Conservation (phyloP, 2,329 filamentous ascomycete species). For the Chaetothyriales sp. region DNA sequence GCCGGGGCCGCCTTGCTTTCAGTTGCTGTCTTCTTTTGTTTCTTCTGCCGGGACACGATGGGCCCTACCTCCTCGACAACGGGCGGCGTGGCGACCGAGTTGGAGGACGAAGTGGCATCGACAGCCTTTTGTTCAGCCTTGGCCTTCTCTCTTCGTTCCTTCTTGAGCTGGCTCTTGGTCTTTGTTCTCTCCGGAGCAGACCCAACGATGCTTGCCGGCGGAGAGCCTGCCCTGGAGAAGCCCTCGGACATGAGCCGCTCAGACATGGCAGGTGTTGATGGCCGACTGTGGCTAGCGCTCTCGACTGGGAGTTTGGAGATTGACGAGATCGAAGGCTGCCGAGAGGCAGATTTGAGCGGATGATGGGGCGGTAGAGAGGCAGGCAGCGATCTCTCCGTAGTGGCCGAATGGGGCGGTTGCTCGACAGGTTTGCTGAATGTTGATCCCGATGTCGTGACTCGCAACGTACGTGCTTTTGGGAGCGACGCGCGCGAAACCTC, state of each 20-base stretch:
- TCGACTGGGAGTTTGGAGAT: background rate
- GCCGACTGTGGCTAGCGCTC: conserved; percentile 33
- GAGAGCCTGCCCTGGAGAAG: conserved; percentile 44
- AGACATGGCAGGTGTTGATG: conserved; percentile 44
- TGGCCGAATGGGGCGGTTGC: conserved; percentile 9
- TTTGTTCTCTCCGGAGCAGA: conserved; percentile 44
- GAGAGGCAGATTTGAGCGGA: conserved; percentile 27
- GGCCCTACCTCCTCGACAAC: conserved; percentile 40
- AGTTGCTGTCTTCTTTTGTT: conserved; percentile 26
- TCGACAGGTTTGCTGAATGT: conserved; percentile 8
- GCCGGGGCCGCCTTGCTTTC: conserved; percentile 1
- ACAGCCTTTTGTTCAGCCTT: conserved; percentile 30
- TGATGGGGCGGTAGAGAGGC: background rate
- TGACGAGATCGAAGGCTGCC: conserved; percentile 31
- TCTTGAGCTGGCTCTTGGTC: conserved; percentile 48
- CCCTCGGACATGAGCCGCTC: conserved; percentile 45
- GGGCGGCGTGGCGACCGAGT: conserved; percentile 6
- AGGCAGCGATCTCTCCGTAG: conserved; percentile 10
- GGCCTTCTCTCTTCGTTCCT: conserved; percentile 38
- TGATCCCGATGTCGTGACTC: conserved; percentile 12
- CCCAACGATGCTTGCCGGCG: conserved; percentile 41
- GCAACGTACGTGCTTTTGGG: conserved; percentile 11
- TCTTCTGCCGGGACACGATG: conserved; percentile 49
- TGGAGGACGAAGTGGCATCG: conserved; percentile 22
- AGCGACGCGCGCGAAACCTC: conserved; percentile 6